phyloP scores from a whole-genome alignment of 805 yeast genomes.

The Saturnispora dispora region DNA sequence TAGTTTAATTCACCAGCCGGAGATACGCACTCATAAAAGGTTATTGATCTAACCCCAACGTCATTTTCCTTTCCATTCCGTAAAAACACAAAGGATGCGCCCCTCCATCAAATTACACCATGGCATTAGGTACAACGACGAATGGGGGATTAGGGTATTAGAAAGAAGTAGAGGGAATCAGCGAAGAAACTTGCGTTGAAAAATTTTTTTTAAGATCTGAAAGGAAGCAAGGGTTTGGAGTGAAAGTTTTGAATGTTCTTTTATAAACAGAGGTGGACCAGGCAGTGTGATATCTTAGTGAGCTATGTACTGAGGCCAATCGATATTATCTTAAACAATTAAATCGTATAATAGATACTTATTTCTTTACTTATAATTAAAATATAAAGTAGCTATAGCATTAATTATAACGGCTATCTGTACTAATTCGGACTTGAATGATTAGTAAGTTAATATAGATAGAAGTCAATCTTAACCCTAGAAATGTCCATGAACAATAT shows the following conservation, averaged over 20 bases:
- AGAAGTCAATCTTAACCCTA: no score
- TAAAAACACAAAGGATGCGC: background rate
- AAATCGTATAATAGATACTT: no score
- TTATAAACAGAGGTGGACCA: background rate
- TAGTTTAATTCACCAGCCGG: constrained; percentile 1
- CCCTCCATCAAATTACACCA: constrained; percentile 7
- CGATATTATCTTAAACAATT: no score
- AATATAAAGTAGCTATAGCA: no score
- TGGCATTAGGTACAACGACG: background rate
- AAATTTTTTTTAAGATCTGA: background rate
- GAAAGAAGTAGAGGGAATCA: background rate
- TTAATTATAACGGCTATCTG: no score
- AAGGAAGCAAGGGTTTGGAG: background rate
- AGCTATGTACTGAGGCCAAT: background rate
- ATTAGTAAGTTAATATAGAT: no score
- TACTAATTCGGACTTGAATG: no score
- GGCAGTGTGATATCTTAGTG: background rate
- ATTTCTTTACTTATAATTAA: no score
- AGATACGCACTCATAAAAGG: constrained; percentile 8
- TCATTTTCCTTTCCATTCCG: background rate
- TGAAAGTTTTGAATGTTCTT: background rate
- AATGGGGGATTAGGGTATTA: background rate
- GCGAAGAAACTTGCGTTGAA: background rate
- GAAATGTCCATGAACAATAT: no score
- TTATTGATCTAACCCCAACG: constrained; percentile 2